Conservation (phyloP, 164 flowering plant genomes). For the Tetrastigma voinierianum region DNA sequence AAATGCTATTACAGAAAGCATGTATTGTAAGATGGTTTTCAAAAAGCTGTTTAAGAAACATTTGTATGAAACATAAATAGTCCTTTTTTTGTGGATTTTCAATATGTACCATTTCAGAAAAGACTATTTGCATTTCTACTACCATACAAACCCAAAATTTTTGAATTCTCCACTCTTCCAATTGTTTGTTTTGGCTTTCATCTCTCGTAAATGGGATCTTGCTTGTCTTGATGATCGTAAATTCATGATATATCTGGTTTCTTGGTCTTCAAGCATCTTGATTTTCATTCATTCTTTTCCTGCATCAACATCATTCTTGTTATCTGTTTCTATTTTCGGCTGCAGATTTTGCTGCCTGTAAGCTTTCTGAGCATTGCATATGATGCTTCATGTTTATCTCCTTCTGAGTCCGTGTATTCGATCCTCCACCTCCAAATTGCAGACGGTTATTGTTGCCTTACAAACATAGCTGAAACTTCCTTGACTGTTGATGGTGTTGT, state of each 20-base stretch:
- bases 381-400: slow-evolving; percentile 16
- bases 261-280: background rate
- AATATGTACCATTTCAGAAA: no score
- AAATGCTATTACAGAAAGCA: no score
- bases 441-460: slow-evolving; percentile 86
- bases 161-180: no score
- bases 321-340: slow-evolving; percentile 5
- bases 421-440: slow-evolving; percentile 90
- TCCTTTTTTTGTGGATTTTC: no score
- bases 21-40: no score
- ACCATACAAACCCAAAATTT: no score
- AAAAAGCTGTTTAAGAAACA: no score
- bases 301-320: background rate
- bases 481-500: slow-evolving; percentile 99
- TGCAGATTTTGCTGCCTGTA: background rate
- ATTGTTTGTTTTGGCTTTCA: background rate
- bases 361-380: background rate
- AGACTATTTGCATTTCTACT: no score
- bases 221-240: background rate
- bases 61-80: no score
- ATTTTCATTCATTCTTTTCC: background rate
- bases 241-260: background rate
- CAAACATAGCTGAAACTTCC: slow-evolving; percentile 98
- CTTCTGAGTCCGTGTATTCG: slow-evolving; percentile 77
- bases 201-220: background rate